Evolutionary conservation across 768 basidiomycete species (phyloP), one percentile per base, ranked within the genome.

Genomic region (Amylocystis lapponica): DNA sequence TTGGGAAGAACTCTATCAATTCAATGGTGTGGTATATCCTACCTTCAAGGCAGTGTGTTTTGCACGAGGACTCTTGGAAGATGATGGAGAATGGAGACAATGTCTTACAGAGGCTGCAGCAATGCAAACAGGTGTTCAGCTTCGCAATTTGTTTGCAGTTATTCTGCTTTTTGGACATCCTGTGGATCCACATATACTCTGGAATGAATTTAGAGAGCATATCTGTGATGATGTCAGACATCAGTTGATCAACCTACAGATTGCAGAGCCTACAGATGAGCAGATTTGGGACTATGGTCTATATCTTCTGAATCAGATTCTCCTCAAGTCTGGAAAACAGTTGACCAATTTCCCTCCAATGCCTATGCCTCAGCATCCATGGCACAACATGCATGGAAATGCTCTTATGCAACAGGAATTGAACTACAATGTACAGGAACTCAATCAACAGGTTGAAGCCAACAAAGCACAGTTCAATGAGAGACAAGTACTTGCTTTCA

Each of bases 11-110:
- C 39, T 69, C 1, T 40, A 50, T 0, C 61, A 62, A 16, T 44
- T 61, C 10, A 37, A 66, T 26, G 59, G 52, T 2, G 27, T 43
- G 0, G 10, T 50, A 0, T 50, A 61, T 56, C 39, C 47, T 0
- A 66, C 65, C 1, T 76, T 68, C 37, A 53, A 59, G 25, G 66
- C 62, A 1, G 71, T 72, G 2, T 77, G 74, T 41, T n/a, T 58
- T 13, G 62, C 63, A 17, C 36, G 40, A 5, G 72, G 70, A 1
- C 62, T 78, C 0, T 56, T 78, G 4, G 62, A 61, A 27, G 66
- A 74, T 64, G 59, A 68, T 33, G 55, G 64, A 29, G 75, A 76
- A 46, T 61, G 71, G 51, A 51, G 60, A 14, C 43, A 37, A 17
- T 72, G 73, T 50, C 45, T 78, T 0, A 6, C 55, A 16, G 72